These are phyloP conservation scores for Aureobasidium namibiae DNA, from an alignment of 2,329 filamentous ascomycete genomes.

Conservation along the genomic window DNA sequence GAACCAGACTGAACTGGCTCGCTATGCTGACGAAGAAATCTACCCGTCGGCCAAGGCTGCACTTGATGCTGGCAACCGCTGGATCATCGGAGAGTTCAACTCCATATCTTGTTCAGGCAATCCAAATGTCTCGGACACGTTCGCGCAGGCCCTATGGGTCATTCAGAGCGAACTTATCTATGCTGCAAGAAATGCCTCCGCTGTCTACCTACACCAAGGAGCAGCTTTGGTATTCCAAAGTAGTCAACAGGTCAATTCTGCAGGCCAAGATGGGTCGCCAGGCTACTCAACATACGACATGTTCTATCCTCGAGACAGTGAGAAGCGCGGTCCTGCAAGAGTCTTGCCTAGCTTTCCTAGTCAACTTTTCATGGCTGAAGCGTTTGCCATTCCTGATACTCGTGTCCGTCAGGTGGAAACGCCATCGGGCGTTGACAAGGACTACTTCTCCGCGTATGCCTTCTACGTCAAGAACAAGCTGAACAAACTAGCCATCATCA, in stretches of 20 bases:
- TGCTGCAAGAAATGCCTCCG: constrained; percentile 30
- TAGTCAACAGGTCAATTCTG: constrained; percentile 21
- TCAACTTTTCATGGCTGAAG: constrained; percentile 23
- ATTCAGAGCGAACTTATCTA: constrained; percentile 32
- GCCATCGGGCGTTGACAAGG: constrained; percentile 17
- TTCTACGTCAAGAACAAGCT: constrained; percentile 20
- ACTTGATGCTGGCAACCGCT: constrained; percentile 20
- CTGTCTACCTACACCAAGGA: constrained; percentile 30
- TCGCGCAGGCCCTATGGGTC: constrained; percentile 34
- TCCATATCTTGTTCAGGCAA: constrained; percentile 33
- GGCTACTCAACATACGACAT: constrained; percentile 24
- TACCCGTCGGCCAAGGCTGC: constrained; percentile 23
- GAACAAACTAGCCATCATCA: constrained; percentile 23
- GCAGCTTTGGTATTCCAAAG: constrained; percentile 25
- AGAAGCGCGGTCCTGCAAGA: constrained; percentile 20
- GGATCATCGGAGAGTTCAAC: constrained; percentile 35
- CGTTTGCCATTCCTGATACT: constrained; percentile 21
- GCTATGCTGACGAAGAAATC: constrained; percentile 23
- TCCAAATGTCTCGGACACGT: constrained; percentile 34
- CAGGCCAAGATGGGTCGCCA: constrained; percentile 21
- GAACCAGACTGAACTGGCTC: constrained; percentile 22
- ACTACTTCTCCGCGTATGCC: constrained; percentile 22
- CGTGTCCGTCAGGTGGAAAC: constrained; percentile 18
- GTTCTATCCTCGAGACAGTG: constrained; percentile 21
- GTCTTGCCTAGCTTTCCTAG: constrained; percentile 22